Conservation (phyloP, 2,329 filamentous ascomycete genomes). For the Curvularia hawaiiensis region DNA sequence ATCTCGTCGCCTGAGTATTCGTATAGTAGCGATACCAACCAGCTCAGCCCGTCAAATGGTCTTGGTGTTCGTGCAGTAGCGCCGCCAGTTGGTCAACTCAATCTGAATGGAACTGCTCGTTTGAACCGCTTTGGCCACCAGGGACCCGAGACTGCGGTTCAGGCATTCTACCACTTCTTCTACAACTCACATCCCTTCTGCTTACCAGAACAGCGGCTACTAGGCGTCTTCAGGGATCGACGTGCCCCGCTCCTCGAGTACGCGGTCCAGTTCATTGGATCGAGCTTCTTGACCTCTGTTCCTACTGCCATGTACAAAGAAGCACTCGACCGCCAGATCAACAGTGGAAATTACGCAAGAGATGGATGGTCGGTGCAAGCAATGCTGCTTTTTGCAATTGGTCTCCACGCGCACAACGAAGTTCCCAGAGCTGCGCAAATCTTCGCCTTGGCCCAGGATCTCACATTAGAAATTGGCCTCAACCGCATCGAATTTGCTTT, state of each 20-base stretch:
- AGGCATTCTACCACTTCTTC: constrained; percentile 57
- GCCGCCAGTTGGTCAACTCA: constrained; percentile 35
- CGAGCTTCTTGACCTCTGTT: constrained; percentile 57
- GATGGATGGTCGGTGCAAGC: constrained; percentile 72
- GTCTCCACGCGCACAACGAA: constrained; percentile 76
- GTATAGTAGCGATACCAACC: constrained; percentile 36
- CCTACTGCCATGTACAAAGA: constrained; percentile 54
- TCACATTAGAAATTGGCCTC: constrained; percentile 78
- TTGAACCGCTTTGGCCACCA: constrained; percentile 36
- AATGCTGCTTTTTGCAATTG: constrained; percentile 75
- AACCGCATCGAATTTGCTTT: constrained; percentile 71
- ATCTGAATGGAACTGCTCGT: constrained; percentile 41
- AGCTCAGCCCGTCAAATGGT: constrained; percentile 30
- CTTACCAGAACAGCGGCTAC: constrained; percentile 53
- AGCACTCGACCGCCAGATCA: constrained; percentile 39
- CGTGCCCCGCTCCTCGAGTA: constrained; percentile 53
- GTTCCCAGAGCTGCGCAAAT: constrained; percentile 71
- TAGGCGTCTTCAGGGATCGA: constrained; percentile 49
- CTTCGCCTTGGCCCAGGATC: constrained; percentile 68
- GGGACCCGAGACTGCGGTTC: constrained; percentile 37
- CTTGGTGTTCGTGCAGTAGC: constrained; percentile 27
- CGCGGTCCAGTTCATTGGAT: constrained; percentile 62
- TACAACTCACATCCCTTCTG: constrained; percentile 61
- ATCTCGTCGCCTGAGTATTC: constrained; percentile 40
- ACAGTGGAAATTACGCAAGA: constrained; percentile 38